Conservation (phyloP, 495 filamentous ascomycete genomes). For the Glutinoglossum americanum region DNA sequence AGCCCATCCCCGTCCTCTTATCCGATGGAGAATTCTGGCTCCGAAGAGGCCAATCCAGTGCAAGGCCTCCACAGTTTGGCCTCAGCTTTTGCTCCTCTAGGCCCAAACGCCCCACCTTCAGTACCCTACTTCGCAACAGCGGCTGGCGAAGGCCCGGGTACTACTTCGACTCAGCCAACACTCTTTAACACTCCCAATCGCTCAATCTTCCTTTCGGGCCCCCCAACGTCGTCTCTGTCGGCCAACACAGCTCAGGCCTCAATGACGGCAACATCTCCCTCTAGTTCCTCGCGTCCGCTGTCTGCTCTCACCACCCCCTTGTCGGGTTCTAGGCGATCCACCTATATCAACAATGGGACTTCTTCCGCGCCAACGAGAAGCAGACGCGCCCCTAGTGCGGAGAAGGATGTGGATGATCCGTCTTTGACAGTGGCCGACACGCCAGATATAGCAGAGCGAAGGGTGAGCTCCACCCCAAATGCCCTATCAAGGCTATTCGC, state of each 20-base stretch:
- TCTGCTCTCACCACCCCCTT: constrained; percentile 11
- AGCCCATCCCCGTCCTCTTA: not conserved
- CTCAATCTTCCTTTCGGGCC: constrained; percentile 20
- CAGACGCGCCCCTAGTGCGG: constrained; percentile 11
- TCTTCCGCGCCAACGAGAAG: not conserved
- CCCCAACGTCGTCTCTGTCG: constrained; percentile 17
- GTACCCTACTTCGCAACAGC: not conserved
- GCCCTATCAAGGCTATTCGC: constrained; percentile 7
- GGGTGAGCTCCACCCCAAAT: constrained; percentile 1
- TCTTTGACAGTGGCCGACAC: constrained; percentile 14
- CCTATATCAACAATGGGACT: not conserved
- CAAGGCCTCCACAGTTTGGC: constrained; percentile 1
- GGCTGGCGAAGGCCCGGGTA: constrained; percentile 3
- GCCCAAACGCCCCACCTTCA: not conserved
- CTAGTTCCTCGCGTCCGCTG: constrained; percentile 11
- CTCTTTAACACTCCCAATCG: constrained; percentile 17
- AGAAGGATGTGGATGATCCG: constrained; percentile 23
- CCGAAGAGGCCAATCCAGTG: not conserved
- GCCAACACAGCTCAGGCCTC: constrained; percentile 18
- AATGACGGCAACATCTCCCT: constrained; percentile 14
- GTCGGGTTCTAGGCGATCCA: constrained; percentile 8
- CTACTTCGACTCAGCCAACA: constrained; percentile 6
- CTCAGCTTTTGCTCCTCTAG: not conserved
- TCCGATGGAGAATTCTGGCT: not conserved
- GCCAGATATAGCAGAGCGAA: not conserved